Evolutionary conservation across 148 eudicot genomes (phyloP).

Genomic region (Cornus florida): DNA sequence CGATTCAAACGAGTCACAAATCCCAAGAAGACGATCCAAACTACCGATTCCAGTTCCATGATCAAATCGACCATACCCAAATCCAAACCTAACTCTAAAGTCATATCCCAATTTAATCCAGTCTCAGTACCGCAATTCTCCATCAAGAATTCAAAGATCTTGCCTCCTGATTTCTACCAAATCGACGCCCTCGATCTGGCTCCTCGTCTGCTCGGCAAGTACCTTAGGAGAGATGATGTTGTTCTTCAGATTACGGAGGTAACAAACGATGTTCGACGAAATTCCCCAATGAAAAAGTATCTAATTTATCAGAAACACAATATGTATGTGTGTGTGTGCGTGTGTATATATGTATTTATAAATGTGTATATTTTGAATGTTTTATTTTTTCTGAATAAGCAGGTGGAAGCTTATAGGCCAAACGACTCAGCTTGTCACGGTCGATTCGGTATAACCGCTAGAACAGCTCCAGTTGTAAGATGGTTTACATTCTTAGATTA

Average conservation of each 20-base stretch:
- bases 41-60: slow-evolving; percentile 21
- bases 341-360: too few species aligned
- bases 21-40: neutral
- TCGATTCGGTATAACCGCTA: slow-evolving; percentile 78
- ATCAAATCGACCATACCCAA: neutral
- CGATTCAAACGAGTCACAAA: slow-evolving; percentile 23
- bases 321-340: too few species aligned
- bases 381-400: slow-evolving; percentile 3
- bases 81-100: slow-evolving; percentile 33
- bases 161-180: slow-evolving; percentile 54
- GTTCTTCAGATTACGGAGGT: slow-evolving; percentile 97
- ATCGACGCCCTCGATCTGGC: slow-evolving; percentile 96
- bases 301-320: neutral
- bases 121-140: neutral
- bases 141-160: slow-evolving; percentile 24
- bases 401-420: slow-evolving; percentile 97
- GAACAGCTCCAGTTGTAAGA: slow-evolving; percentile 92
- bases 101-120: slow-evolving; percentile 16
- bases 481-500: neutral
- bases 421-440: slow-evolving; percentile 96
- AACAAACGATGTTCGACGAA: slow-evolving; percentile 36
- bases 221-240: slow-evolving; percentile 70
- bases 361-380: neutral
- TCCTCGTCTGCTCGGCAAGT: slow-evolving; percentile 87
- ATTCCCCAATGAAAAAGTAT: slow-evolving; percentile 11